These are phyloP conservation scores for Fomitiporia mediterranea DNA, from an alignment of 1,284 basidiomycete genomes.

Conservation along the genomic window DNA sequence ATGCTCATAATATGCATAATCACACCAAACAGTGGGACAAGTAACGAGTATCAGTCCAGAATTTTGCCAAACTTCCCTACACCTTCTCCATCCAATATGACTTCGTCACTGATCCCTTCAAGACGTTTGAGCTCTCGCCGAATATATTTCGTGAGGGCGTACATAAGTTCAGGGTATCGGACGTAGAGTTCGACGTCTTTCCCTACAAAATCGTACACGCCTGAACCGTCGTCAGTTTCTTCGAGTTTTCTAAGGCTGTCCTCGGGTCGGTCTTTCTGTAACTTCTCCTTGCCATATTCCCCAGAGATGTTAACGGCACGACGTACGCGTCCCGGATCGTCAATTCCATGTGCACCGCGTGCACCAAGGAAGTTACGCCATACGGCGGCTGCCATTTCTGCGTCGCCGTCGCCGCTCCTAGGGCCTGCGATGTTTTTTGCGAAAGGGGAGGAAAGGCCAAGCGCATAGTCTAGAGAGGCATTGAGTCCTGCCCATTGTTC, in stretches of 20 bases:
- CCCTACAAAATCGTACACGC: conserved; percentile 67
- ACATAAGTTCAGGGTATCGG: conserved; percentile 73
- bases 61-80: conserved; percentile 20
- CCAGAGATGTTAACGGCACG: conserved; percentile 60
- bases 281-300: conserved; percentile 51
- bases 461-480: conserved; percentile 77
- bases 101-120: conserved; percentile 67
- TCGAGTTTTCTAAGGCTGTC: conserved; percentile 40
- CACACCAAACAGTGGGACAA: background rate
- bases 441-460: conserved; percentile 38
- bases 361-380: conserved; percentile 92
- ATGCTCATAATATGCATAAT: background rate
- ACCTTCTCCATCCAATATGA: conserved; percentile 47
- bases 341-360: conserved; percentile 64
- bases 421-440: background rate
- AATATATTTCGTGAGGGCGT: conserved; percentile 71
- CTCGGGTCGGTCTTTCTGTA: conserved; percentile 43
- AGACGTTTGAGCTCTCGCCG: conserved; percentile 74
- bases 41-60: background rate
- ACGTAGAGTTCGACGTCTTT: conserved; percentile 62
- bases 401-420: conserved; percentile 49
- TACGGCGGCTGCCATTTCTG: conserved; percentile 79
- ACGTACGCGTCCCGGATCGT: conserved; percentile 32
- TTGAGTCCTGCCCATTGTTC: conserved; percentile 90
- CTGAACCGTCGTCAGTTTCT: conserved; percentile 57